Evolutionary conservation across 2,329 filamentous ascomycete genomes (phyloP).

Genomic region (Aspergillus calidoustus): DNA sequence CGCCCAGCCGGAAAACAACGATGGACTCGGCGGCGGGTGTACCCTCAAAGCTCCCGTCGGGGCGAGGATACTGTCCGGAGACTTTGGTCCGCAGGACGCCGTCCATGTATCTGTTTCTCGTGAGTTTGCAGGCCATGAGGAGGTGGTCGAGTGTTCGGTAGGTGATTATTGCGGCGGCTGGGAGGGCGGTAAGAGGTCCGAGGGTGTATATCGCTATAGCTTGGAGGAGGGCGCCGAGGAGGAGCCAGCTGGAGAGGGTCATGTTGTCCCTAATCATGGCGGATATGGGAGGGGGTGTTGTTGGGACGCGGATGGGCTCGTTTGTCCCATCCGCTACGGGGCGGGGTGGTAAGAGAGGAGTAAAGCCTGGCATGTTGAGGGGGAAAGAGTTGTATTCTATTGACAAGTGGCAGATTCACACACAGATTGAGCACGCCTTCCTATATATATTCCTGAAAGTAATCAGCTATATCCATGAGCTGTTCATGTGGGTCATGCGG

Average conservation of each 20-base stretch:
- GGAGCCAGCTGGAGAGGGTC: slow-evolving; percentile 47
- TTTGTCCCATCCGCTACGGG: no score
- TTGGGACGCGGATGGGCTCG: not conserved
- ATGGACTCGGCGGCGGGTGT: slow-evolving; percentile 45
- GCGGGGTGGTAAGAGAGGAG: no score
- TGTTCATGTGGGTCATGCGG: no score
- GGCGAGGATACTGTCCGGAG: slow-evolving; percentile 33
- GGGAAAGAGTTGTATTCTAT: no score
- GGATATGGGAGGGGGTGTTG: not conserved
- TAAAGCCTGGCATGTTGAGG: no score
- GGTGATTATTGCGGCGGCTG: slow-evolving; percentile 39
- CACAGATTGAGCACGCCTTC: no score
- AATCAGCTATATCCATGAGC: no score
- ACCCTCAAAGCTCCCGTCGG: not conserved
- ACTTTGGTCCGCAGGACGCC: slow-evolving; percentile 41
- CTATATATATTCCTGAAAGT: no score
- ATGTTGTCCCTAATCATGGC: slow-evolving; percentile 39
- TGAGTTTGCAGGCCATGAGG: slow-evolving; percentile 38
- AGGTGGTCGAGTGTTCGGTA: slow-evolving; percentile 39
- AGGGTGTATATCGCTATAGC: slow-evolving; percentile 35
- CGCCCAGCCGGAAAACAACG: slow-evolving; percentile 43
- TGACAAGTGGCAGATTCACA: no score
- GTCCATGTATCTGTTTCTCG: slow-evolving; percentile 45
- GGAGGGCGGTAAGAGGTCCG: slow-evolving; percentile 37
- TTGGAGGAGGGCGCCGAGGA: slow-evolving; percentile 47